Conservation (phyloP, 2,329 filamentous ascomycete species). For the Ascochyta lentis region DNA sequence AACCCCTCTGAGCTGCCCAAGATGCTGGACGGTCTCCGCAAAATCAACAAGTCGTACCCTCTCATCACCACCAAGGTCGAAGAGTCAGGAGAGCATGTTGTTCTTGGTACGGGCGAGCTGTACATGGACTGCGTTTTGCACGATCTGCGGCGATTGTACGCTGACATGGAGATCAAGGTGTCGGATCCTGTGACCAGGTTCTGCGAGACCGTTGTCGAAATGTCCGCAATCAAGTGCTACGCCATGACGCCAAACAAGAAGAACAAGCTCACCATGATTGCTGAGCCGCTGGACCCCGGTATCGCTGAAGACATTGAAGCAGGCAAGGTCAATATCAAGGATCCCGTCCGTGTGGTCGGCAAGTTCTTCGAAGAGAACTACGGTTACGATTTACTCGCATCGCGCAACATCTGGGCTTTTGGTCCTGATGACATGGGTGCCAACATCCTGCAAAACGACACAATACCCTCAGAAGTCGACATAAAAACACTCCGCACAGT, state of each 20-base stretch:
- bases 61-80: conserved; percentile 96
- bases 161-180: conserved; percentile 99
- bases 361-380: conserved; percentile 98
- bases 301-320: conserved; percentile 95
- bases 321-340: conserved; percentile 87
- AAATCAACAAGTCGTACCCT: conserved; percentile 97
- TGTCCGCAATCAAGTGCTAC: conserved; percentile 97
- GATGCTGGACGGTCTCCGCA: conserved; percentile 95
- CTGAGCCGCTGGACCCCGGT: conserved; percentile 92
- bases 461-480: conserved; percentile 90
- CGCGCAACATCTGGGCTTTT: conserved; percentile 97
- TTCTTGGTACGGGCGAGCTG: conserved; percentile 94
- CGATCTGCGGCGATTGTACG: conserved; percentile 89
- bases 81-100: conserved; percentile 94
- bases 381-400: conserved; percentile 93
- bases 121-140: conserved; percentile 99
- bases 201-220: conserved; percentile 97
- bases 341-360: conserved; percentile 89
- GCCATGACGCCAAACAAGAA: conserved; percentile 98
- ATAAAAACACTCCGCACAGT: conserved; percentile 87
- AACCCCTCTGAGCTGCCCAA: conserved; percentile 98
- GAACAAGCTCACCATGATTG: conserved; percentile 98
- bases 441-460: conserved; percentile 97
- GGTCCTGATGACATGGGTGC: conserved; percentile 93
- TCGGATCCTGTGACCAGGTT: conserved; percentile 97